Evolutionary conservation across 106 monocot genomes (phyloP), one percentile per base, ranked within the genome.

Genomic region (Apostasia shenzhenica): DNA sequence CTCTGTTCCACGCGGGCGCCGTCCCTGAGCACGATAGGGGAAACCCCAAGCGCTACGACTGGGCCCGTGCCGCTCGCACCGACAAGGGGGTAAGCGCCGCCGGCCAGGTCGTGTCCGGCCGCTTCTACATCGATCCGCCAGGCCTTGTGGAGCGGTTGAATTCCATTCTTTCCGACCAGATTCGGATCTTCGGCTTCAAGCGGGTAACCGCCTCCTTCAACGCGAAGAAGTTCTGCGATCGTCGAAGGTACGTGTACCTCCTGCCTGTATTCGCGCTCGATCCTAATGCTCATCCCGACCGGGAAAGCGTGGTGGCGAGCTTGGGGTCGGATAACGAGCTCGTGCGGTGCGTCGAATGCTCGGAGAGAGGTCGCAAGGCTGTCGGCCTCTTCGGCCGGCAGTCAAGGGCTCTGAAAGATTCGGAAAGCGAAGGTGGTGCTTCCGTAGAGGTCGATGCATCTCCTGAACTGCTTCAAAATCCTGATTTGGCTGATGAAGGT

Each of bases 221-320:
- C 56, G 89, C 99, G 10, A 99, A 99, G 81, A 99, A 99, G 61
- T 93, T 99, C 66, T 99, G 97, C 68, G 97, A 99, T 46, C 76
- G 93, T 54, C 67, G 97, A 42, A 64, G 93, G 78, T 93, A 99
- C 57, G 81, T 99, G 3, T 99, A 99, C 55, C 66, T 99, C 42
- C 80, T 99, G 9, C 97, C 97, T 2, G 80, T 99, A 42, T 90
- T 99, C 46, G 92, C 93, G 0, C 83, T 99, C 7, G 97, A 93
- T 63, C 81, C 81, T 1, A 81, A 70, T 45, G 61, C 77, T 57
- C 97, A 99, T 61, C 84, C 76, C 14, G 87, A 87, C 60, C 56
- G 85, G 12, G 97, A 90, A 81, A 83, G 74, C 41, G 92, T 87
- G 12, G 58, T 72, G 57, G 83, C 82, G 45, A 92, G 92, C 57